phyloP scores from a whole-genome alignment of 495 filamentous ascomycete species.

The Parachaetomium inaequale region DNA sequence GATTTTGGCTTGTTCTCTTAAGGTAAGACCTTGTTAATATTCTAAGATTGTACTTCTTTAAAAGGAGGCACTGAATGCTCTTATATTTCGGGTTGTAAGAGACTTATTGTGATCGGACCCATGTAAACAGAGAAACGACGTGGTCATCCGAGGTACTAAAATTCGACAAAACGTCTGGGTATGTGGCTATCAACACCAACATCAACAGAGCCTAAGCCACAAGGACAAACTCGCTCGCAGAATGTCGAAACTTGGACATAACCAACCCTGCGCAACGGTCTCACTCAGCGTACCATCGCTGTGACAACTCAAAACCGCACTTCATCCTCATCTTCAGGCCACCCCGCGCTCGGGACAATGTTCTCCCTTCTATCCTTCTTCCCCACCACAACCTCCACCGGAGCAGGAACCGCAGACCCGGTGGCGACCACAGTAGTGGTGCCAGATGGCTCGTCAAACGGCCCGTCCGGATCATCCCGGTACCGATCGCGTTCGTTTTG shows the following conservation, averaged over 20 bases:
- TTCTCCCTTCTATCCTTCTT: constrained; percentile 19
- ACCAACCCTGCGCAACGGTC: background rate
- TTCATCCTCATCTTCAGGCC: background rate
- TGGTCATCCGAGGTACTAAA: background rate
- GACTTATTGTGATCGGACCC: no score
- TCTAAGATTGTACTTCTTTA: no score
- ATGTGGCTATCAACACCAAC: background rate
- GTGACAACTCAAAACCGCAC: background rate
- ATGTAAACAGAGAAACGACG: background rate
- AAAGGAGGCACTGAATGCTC: no score
- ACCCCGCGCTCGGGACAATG: background rate
- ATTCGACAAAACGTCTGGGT: background rate
- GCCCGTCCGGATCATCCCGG: constrained; percentile 23
- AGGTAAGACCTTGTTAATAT: no score
- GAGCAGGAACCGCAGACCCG: background rate
- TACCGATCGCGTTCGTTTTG: constrained; percentile 22
- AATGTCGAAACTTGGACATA: background rate
- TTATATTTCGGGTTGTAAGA: no score
- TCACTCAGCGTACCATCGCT: background rate
- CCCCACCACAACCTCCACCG: constrained; percentile 22
- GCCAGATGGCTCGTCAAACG: background rate
- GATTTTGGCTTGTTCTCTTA: no score
- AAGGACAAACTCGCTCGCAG: background rate
- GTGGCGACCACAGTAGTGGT: constrained; percentile 6
- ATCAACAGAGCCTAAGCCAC: background rate